A percentile compares a stretch with the other conserved stretches of the same genome.
Conservation (phyloP, 2,329 filamentous ascomycete genomes). For the Neonectria coccinea region DNA sequence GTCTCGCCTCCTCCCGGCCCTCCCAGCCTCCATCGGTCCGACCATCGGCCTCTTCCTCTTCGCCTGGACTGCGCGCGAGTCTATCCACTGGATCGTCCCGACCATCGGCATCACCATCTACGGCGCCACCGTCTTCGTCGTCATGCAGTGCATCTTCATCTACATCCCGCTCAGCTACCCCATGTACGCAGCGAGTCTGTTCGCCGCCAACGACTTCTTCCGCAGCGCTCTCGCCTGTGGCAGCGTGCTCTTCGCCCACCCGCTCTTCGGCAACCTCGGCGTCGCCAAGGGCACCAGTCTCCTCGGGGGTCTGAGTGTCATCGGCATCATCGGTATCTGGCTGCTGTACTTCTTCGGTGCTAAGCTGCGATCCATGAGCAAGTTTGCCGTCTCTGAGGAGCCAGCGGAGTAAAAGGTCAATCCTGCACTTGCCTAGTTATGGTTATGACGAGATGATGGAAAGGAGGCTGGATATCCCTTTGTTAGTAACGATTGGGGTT, state of each 20-base stretch:
- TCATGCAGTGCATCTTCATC: constrained; percentile 71
- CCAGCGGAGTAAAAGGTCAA: constrained; percentile 29
- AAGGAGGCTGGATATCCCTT: background rate
- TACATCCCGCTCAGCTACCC: constrained; percentile 69
- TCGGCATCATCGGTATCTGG: constrained; percentile 70
- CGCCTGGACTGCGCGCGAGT: constrained; percentile 65
- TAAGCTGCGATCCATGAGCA: constrained; percentile 65
- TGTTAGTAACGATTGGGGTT: constrained; percentile 30
- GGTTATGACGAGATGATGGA: constrained; percentile 1
- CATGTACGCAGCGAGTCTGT: constrained; percentile 67
- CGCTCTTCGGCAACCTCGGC: constrained; percentile 69
- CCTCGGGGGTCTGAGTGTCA: constrained; percentile 65
- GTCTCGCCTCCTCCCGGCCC: constrained; percentile 65
- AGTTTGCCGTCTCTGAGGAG: constrained; percentile 61
- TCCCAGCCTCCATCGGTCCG: constrained; percentile 64
- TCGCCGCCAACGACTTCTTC: constrained; percentile 72
- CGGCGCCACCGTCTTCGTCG: constrained; percentile 62
- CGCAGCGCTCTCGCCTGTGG: constrained; percentile 69
- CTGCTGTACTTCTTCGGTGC: constrained; percentile 69
- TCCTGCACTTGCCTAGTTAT: background rate
- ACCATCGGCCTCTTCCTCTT: constrained; percentile 72
- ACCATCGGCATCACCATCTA: constrained; percentile 70
- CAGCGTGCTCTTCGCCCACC: constrained; percentile 69
- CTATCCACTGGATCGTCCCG: constrained; percentile 66
- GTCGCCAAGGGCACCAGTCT: constrained; percentile 68